A percentile compares a stretch with the other conserved stretches of the same genome.
These are phyloP conservation scores for Mortierella sp. DNA, from an alignment of 371 early-diverging fungal genomes.

Conservation along the genomic window DNA sequence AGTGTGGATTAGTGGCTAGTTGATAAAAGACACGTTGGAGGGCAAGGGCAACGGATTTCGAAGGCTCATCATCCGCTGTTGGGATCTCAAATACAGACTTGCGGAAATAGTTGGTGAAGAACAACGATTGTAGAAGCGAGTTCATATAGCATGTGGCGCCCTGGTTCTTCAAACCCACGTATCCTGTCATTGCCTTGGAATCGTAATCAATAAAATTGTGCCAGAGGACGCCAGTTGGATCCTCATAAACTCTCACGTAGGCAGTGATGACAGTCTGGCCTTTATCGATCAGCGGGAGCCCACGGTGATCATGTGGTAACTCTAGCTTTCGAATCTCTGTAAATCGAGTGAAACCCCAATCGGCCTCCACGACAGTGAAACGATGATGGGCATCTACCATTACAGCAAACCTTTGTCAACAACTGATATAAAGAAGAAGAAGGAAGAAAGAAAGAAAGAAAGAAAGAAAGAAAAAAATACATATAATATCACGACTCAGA, in stretches of 20 bases:
- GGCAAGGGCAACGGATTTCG: conserved; percentile 88
- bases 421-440: neutral
- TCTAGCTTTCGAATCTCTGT: conserved; percentile 69
- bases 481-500: neutral
- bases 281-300: conserved; percentile 75
- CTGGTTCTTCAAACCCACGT: conserved; percentile 97
- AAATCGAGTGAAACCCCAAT: conserved; percentile 96
- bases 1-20: conserved; percentile 74
- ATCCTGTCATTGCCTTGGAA: conserved; percentile 92
- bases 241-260: conserved; percentile 84
- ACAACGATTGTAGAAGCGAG: conserved; percentile 97
- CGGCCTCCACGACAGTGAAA: conserved; percentile 85
- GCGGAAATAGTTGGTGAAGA: conserved; percentile 96
- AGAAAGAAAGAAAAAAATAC: neutral
- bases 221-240: conserved; percentile 95
- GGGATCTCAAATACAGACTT: conserved; percentile 93
- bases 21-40: conserved; percentile 97
- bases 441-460: neutral
- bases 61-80: conserved; percentile 88
- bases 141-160: conserved; percentile 99
- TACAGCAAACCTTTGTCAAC: neutral
- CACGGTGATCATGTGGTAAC: conserved; percentile 59
- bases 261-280: conserved; percentile 79
- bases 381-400: conserved; percentile 84
- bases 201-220: conserved; percentile 90